Evolutionary conservation across 1,284 basidiomycete species (phyloP).

Genomic region (Rhodotorula sp.): DNA sequence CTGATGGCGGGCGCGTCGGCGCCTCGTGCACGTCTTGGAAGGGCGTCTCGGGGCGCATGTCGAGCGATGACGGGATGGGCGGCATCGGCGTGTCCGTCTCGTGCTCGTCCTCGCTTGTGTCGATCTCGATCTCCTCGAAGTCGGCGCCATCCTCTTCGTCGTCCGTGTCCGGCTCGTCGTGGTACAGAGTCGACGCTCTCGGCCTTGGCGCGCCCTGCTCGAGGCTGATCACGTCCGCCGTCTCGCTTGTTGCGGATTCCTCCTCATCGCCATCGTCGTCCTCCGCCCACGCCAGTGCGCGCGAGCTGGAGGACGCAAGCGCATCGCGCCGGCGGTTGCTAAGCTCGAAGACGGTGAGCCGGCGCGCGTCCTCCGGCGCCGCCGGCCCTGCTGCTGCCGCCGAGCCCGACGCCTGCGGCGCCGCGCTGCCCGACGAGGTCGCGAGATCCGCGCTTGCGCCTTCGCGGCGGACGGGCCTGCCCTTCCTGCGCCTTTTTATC

Average conservation of each 20-base stretch:
- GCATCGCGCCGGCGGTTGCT: slow-evolving; percentile 4
- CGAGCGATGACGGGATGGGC: background rate
- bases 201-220: background rate
- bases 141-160: slow-evolving; percentile 1
- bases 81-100: background rate
- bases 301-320: background rate
- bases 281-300: background rate
- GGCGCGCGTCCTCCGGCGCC: background rate
- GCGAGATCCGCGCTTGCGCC: background rate
- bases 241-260: no score
- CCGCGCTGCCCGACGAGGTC: background rate
- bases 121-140: slow-evolving; percentile 6
- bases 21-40: background rate
- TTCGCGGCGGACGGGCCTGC: background rate
- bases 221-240: no score
- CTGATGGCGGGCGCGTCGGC: background rate
- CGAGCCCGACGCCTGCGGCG: no score
- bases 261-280: background rate
- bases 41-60: background rate
- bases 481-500: background rate
- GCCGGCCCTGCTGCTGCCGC: background rate
- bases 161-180: background rate
- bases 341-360: slow-evolving; percentile 3
- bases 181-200: background rate
- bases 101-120: background rate